These are phyloP conservation scores for Neurospora sp. DNA, from an alignment of 495 filamentous ascomycete species.

Conservation along the genomic window DNA sequence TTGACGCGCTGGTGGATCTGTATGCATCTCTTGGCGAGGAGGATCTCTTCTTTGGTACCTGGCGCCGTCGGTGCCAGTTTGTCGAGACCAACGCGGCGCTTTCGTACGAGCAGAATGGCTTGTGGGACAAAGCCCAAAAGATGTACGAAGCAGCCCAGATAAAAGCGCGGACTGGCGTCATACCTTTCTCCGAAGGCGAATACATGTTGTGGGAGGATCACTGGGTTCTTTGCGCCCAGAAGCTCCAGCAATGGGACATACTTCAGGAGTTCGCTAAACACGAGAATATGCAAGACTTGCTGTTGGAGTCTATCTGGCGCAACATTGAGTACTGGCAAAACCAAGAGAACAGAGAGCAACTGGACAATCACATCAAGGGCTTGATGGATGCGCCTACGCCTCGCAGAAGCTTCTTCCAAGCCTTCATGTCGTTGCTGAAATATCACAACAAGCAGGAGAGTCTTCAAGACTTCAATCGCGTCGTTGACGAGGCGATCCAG, in stretches of 20 bases:
- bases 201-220: conserved; percentile 99
- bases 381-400: conserved; percentile 96
- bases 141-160: conserved; percentile 95
- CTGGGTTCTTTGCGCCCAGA: conserved; percentile 94
- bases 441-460: conserved; percentile 80
- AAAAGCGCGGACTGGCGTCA: conserved; percentile 83
- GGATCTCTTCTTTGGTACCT: conserved; percentile 95
- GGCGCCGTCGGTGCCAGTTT: conserved; percentile 89
- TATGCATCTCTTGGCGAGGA: conserved; percentile 86
- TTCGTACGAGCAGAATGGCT: conserved; percentile 96
- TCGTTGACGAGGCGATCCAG: conserved; percentile 94
- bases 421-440: conserved; percentile 92
- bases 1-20: conserved; percentile 85
- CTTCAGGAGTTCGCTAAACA: conserved; percentile 97
- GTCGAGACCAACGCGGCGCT: conserved; percentile 93
- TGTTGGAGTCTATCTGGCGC: conserved; percentile 90
- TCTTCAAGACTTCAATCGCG: conserved; percentile 66
- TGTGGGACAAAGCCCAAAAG: conserved; percentile 97
- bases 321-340: conserved; percentile 87
- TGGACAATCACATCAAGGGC: conserved; percentile 85
- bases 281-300: conserved; percentile 95
- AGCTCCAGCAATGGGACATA: conserved; percentile 98
- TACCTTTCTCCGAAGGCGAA: conserved; percentile 91
- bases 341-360: conserved; percentile 70
- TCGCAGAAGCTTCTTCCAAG: conserved; percentile 87